phyloP scores from a whole-genome alignment of 306 rosid genomes.

The Cucumis sativus region DNA sequence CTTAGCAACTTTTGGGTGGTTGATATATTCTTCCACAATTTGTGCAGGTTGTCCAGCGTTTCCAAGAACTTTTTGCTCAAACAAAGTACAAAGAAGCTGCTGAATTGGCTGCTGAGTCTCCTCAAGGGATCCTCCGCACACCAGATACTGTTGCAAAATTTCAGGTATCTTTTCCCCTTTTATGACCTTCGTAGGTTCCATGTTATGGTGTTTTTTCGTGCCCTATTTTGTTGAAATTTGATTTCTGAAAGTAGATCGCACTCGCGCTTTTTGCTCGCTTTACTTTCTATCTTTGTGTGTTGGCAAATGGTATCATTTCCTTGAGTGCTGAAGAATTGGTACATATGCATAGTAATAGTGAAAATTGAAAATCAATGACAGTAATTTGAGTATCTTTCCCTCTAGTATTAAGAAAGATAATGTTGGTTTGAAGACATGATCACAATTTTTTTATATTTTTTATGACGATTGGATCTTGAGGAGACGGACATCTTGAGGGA shows the following conservation, averaged over 20 bases:
- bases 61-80: slow-evolving; percentile 98
- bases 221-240: neutral
- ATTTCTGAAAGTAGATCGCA: neutral
- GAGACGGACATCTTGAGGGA: neutral
- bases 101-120: slow-evolving; percentile 99
- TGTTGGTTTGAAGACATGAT: neutral
- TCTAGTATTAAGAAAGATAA: neutral
- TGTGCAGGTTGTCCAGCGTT: slow-evolving; percentile 89
- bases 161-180: slow-evolving; percentile 41
- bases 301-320: neutral
- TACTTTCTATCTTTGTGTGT: neutral
- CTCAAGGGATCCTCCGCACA: slow-evolving; percentile 94
- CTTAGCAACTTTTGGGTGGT: neutral
- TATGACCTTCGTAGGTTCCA: neutral
- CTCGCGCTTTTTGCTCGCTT: neutral
- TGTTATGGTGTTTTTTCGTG: neutral
- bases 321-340: neutral
- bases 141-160: slow-evolving; percentile 98
- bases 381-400: neutral
- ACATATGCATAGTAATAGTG: too few species aligned
- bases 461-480: neutral
- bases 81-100: slow-evolving; percentile 99
- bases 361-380: neutral
- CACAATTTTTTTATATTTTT: neutral
- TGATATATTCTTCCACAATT: slow-evolving; percentile 14